Evolutionary conservation across 257 asterid species (phyloP), one percentile per base, ranked within the genome.

Genomic region (Jasminum sambac): DNA sequence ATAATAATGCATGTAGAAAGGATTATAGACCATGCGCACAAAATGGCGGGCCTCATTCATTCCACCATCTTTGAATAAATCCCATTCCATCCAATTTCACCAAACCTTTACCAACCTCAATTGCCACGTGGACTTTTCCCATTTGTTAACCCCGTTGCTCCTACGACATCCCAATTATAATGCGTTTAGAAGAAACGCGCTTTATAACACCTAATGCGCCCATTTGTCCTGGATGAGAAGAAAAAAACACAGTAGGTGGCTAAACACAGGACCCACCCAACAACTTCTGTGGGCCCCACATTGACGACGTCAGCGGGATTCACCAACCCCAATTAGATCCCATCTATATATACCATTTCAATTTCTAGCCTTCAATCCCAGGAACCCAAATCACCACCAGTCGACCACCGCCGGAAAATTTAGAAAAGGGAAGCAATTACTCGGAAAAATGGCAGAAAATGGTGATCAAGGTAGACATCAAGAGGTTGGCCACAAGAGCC

Each of bases 401-500:
- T 6, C 5, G 36, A 55, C 62, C 26, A 21, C 13, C 30, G 0
- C 36, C 16, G 14, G 36, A 55, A 55, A 21, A 55, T 23, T 14
- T 13, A 37, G 21, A 62, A 52, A 24, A 30, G 19, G 5, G 25
- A 36, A 61, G 23, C 34, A 40, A 25, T 3, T 1, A 17, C 17
- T 57, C 21, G 25, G 8, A 19, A 72, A 79, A 81, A 84, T 82
- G 87, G 84, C 82, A 16, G 26, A 63, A 63, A 74, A 63, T 39
- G 84, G 75, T n/a, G 90, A 70, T 1, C 84, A 80, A 63, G 63
- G 74, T 26, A 82, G 89, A 79, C 96, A 90, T 64, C 91, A 86
- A 69, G 97, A 90, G 67, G 97, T 90, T 66, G 97, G 97, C 44
- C 97, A 90, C 83, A 88, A 90, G 84, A 90, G 96, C 70, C 97